Conservation (phyloP, 176 grass and related monocot genomes). For the Paspalum vaginatum region DNA sequence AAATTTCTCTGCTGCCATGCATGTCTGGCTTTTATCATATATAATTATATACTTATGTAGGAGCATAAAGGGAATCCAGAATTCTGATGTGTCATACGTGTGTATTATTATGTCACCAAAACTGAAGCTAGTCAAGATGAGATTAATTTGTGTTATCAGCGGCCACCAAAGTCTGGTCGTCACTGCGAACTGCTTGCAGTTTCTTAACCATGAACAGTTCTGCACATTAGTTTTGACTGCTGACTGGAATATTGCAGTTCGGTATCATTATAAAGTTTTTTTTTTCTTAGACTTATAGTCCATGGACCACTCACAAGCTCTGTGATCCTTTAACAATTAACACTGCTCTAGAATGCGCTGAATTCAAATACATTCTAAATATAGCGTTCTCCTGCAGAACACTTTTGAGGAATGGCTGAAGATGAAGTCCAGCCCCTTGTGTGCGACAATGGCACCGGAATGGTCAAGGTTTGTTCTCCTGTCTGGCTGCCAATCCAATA, state of each 20-base stretch:
- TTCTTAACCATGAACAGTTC: neutral
- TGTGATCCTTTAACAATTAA: neutral
- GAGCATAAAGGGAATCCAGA: neutral
- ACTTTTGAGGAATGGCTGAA: conserved; percentile 67
- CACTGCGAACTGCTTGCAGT: neutral
- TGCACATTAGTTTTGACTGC: neutral
- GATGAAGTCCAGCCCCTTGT: conserved; percentile 86
- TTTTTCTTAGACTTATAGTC: neutral
- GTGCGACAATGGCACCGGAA: conserved; percentile 92
- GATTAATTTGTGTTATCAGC: neutral
- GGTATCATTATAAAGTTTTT: neutral
- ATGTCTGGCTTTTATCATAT: neutral
- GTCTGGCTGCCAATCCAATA: neutral
- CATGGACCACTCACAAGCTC: neutral
- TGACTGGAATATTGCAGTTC: neutral
- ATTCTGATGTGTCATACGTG: neutral
- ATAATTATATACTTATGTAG: neutral
- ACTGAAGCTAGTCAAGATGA: neutral
- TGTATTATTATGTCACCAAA: neutral
- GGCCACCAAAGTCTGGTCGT: neutral
- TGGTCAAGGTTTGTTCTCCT: conserved; percentile 73
- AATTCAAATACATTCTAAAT: neutral
- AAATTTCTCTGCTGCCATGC: neutral
- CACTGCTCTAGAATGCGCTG: neutral
- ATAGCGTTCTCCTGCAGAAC: conserved; percentile 19